Evolutionary conservation across 345 rosid species (phyloP).

Genomic region (Cardamine chenopodiifolia): DNA sequence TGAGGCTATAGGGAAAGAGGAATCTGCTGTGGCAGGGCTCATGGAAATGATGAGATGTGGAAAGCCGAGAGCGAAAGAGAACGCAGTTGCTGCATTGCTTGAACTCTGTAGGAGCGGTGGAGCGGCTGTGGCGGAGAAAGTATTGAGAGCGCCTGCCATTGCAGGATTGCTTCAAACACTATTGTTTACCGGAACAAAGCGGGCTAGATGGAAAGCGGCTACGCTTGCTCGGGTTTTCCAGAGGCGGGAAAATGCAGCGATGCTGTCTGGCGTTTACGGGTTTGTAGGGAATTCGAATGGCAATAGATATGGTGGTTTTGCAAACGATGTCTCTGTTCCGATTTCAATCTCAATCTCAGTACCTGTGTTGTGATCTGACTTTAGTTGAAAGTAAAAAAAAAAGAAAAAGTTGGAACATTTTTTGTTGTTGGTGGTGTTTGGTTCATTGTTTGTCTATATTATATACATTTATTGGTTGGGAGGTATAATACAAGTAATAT

Average conservation of each 20-base stretch:
- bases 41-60: conserved; percentile 88
- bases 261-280: conserved; percentile 66
- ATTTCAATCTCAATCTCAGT: conserved; percentile 64
- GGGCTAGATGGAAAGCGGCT: conserved; percentile 93
- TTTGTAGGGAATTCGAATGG: conserved; percentile 57
- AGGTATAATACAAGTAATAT: conserved; percentile 36
- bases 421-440: conserved; percentile 33
- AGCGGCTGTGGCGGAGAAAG: conserved; percentile 65
- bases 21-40: conserved; percentile 64
- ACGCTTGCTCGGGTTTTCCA: conserved; percentile 92
- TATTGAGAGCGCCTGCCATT: conserved; percentile 75
- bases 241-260: conserved; percentile 62
- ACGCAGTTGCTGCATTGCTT: conserved; percentile 89
- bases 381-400: not conserved
- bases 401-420: not conserved
- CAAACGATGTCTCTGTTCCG: conserved; percentile 68
- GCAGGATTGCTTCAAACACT: conserved; percentile 75
- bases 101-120: conserved; percentile 90
- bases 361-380: conserved; percentile 42
- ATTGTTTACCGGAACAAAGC: conserved; percentile 85
- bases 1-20: conserved; percentile 77
- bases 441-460: conserved; percentile 38
- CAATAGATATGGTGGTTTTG: conserved; percentile 31
- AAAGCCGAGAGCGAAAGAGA: conserved; percentile 92
- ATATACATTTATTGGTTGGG: conserved; percentile 45